Percentiles rank a stretch among this genome's conserved stretches.
phyloP scores from a whole-genome alignment of 331 rosid species.

The Malus hybrid region DNA sequence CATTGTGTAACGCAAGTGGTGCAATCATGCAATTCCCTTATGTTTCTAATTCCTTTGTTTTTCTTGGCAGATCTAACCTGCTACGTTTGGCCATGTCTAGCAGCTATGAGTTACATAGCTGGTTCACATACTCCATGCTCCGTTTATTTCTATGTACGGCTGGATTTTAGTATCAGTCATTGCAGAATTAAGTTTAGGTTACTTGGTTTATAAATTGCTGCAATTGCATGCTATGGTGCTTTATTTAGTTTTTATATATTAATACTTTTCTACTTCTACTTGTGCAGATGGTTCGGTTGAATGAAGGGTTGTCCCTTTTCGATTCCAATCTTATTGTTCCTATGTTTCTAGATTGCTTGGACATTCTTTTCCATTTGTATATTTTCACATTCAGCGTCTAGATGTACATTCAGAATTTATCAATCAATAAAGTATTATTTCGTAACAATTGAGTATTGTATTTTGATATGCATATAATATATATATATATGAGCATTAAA shows the following conservation, averaged over 20 bases:
- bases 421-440: too few species aligned
- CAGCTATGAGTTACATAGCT: constrained; percentile 55
- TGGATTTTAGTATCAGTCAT: constrained; percentile 76
- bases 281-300: constrained; percentile 92
- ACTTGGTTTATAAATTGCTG: constrained; percentile 2
- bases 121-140: constrained; percentile 90
- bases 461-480: too few species aligned
- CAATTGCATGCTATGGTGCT: neutral
- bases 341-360: constrained; percentile 89
- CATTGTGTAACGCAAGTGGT: constrained; percentile 2
- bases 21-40: neutral
- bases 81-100: constrained; percentile 80
- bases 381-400: too few species aligned
- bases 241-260: neutral
- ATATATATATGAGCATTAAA: too few species aligned
- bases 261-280: neutral
- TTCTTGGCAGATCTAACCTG: constrained; percentile 63
- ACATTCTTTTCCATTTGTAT: constrained; percentile 77
- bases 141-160: constrained; percentile 90
- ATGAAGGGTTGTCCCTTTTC: constrained; percentile 87
- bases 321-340: constrained; percentile 98
- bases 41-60: constrained; percentile 15
- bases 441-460: too few species aligned
- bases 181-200: constrained; percentile 1
- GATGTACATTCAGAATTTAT: too few species aligned